Evolutionary conservation across 2,329 filamentous ascomycete genomes (phyloP).

Genomic region (Phoma sp.): DNA sequence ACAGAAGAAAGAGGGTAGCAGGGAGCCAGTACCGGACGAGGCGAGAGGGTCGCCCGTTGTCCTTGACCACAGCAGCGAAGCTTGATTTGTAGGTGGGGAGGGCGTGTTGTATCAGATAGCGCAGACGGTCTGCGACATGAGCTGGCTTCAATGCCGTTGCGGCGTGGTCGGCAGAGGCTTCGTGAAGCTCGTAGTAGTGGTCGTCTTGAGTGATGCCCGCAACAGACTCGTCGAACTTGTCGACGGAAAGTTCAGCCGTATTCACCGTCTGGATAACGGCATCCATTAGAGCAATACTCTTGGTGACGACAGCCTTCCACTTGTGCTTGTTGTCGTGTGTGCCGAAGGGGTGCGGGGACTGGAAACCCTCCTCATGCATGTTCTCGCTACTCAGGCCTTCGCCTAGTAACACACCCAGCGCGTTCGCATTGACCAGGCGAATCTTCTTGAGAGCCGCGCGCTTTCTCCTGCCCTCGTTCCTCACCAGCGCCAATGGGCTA

Average conservation of each 20-base stretch:
- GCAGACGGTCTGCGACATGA: conserved; percentile 71
- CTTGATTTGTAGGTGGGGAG: conserved; percentile 71
- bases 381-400: conserved; percentile 74
- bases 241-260: conserved; percentile 62
- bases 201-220: conserved; percentile 63
- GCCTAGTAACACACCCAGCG: conserved; percentile 85
- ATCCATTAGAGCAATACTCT: conserved; percentile 85
- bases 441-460: conserved; percentile 74
- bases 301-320: conserved; percentile 79
- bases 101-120: conserved; percentile 71
- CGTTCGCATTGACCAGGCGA: conserved; percentile 82
- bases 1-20: conserved; percentile 70
- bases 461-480: conserved; percentile 78
- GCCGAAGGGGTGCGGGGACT: conserved; percentile 51
- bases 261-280: conserved; percentile 78
- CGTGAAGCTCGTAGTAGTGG: conserved; percentile 54
- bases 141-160: conserved; percentile 52
- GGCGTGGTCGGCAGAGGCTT: conserved; percentile 45
- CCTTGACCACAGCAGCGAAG: conserved; percentile 63
- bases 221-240: conserved; percentile 64
- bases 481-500: conserved; percentile 78
- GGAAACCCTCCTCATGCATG: conserved; percentile 64
- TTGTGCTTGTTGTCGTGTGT: conserved; percentile 58
- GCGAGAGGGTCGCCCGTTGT: conserved; percentile 77
- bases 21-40: conserved; percentile 91